These are phyloP conservation scores for Emmonsiellopsis sp. DNA, from an alignment of 2,329 filamentous ascomycete species.

Conservation along the genomic window DNA sequence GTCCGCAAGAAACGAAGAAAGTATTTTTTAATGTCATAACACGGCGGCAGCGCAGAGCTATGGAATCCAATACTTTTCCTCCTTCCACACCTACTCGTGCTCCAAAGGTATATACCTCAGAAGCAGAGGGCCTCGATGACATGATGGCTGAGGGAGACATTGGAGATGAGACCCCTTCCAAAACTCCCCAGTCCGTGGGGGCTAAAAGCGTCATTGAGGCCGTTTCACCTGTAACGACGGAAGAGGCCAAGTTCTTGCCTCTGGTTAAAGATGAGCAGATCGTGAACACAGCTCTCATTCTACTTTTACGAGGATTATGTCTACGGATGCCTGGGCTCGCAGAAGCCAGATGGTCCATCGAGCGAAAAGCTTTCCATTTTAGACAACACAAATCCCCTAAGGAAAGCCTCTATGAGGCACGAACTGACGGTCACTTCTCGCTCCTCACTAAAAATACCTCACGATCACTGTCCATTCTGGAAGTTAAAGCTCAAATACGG, in stretches of 20 bases:
- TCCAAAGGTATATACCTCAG: not conserved
- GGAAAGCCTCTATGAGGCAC: constrained; percentile 5
- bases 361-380: constrained; percentile 7
- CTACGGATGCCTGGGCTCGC: not conserved
- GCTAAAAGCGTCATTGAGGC: not conserved
- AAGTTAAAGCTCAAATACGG: constrained; percentile 7
- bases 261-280: constrained; percentile 8
- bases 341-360: constrained; percentile 1
- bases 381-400: not conserved
- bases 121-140: not conserved
- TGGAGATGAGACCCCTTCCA: not conserved
- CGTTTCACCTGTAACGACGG: not conserved
- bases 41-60: not conserved
- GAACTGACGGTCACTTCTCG: constrained; percentile 8
- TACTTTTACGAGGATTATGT: constrained; percentile 6
- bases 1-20: not conserved
- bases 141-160: not conserved
- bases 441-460: not conserved
- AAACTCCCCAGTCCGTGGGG: not conserved
- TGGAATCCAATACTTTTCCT: not conserved
- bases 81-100: not conserved
- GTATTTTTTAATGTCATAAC: not conserved
- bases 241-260: not conserved
- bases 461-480: constrained; percentile 5
- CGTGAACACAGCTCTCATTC: constrained; percentile 9